Percentiles rank a stretch among this genome's conserved stretches.
phyloP scores from a whole-genome alignment of 2,329 filamentous ascomycete species.

The Thielaviopsis euricoi region DNA sequence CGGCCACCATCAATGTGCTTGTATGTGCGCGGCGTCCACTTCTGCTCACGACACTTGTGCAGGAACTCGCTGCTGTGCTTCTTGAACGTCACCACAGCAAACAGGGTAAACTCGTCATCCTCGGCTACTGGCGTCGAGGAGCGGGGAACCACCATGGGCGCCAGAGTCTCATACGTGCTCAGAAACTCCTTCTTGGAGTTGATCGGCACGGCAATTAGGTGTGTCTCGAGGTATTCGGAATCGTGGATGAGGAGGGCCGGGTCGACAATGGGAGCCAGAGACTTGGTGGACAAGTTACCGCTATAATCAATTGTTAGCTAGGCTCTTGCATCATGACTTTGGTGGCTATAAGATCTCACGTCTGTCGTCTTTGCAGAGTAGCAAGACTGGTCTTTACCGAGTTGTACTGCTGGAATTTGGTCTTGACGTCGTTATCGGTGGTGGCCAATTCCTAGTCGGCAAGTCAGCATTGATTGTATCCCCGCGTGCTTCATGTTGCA shows the following conservation, averaged over 20 bases:
- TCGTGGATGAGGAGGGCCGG: slow-evolving; percentile 67
- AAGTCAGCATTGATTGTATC: background rate
- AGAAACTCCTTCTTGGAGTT: slow-evolving; percentile 75
- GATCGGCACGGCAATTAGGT: slow-evolving; percentile 76
- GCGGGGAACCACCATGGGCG: slow-evolving; percentile 85
- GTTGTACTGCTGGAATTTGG: slow-evolving; percentile 90
- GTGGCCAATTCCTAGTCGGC: slow-evolving; percentile 58
- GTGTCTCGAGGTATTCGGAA: slow-evolving; percentile 93
- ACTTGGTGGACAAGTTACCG: slow-evolving; percentile 88
- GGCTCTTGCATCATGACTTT: background rate
- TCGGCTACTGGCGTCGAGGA: slow-evolving; percentile 65
- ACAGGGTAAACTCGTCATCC: slow-evolving; percentile 81
- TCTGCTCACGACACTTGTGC: slow-evolving; percentile 79
- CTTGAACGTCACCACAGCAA: slow-evolving; percentile 83
- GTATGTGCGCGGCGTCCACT: slow-evolving; percentile 91
- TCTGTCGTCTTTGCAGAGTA: slow-evolving; percentile 71
- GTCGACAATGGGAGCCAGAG: slow-evolving; percentile 74
- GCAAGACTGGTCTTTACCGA: slow-evolving; percentile 72
- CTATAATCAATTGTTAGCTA: slow-evolving; percentile 25
- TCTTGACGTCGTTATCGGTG: slow-evolving; percentile 90
- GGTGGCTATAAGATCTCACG: slow-evolving; percentile 32
- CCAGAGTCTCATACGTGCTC: slow-evolving; percentile 71
- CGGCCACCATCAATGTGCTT: slow-evolving; percentile 80
- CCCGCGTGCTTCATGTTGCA: background rate
- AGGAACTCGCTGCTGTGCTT: slow-evolving; percentile 77